phyloP scores from a whole-genome alignment of 2,329 filamentous ascomycete genomes.

The Penicillium janthinellum region DNA sequence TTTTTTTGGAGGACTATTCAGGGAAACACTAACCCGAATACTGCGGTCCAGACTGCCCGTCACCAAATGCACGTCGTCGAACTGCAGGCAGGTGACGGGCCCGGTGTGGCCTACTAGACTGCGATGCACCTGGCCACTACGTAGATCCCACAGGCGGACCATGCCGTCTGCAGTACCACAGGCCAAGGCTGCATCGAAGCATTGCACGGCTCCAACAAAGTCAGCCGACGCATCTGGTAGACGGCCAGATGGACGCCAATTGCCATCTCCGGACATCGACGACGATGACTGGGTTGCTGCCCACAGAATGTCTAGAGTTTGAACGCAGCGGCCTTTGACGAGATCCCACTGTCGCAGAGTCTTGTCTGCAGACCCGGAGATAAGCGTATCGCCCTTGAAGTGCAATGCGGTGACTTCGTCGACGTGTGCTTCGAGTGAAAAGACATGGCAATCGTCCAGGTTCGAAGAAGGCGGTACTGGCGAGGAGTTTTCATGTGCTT shows the following conservation, averaged over 20 bases:
- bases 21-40: constrained; percentile 71
- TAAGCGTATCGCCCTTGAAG: constrained; percentile 83
- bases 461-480: constrained; percentile 69
- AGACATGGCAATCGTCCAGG: constrained; percentile 88
- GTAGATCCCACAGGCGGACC: constrained; percentile 94
- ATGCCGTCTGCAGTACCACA: constrained; percentile 97
- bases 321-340: constrained; percentile 93
- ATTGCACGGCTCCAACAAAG: constrained; percentile 92
- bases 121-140: constrained; percentile 94
- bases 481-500: constrained; percentile 51
- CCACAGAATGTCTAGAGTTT: constrained; percentile 97
- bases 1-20: background rate
- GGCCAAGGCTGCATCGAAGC: constrained; percentile 92
- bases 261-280: constrained; percentile 60
- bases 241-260: constrained; percentile 71
- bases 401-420: constrained; percentile 93
- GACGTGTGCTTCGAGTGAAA: constrained; percentile 84
- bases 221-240: constrained; percentile 71
- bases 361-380: constrained; percentile 96
- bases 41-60: constrained; percentile 92
- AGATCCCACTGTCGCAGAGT: constrained; percentile 97
- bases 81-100: constrained; percentile 90
- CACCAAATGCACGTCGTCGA: constrained; percentile 92
- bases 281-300: constrained; percentile 86
- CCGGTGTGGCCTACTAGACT: constrained; percentile 95